These are phyloP conservation scores for Amborella trichopoda DNA, from an alignment of 164 flowering plant species.

Conservation along the genomic window DNA sequence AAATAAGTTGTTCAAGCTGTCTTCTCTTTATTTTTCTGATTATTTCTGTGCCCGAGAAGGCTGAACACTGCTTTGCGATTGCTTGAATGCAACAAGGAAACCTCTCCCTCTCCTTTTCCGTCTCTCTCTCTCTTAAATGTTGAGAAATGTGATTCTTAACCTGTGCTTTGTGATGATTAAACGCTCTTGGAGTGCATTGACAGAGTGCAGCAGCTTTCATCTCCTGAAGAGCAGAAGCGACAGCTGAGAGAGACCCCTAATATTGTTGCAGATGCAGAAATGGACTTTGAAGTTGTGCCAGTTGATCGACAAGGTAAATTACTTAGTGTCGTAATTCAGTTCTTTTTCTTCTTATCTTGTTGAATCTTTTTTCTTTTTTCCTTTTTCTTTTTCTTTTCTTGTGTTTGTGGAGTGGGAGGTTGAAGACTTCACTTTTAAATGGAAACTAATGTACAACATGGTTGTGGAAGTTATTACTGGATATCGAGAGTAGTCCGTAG, in stretches of 20 bases:
- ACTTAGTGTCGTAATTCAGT: neutral
- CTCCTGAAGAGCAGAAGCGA: slow-evolving; percentile 25
- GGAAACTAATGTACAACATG: too few species aligned
- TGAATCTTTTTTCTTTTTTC: neutral
- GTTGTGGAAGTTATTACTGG: too few species aligned
- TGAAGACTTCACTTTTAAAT: too few species aligned
- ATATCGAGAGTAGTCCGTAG: too few species aligned
- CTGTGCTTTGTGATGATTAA: slow-evolving; percentile 5
- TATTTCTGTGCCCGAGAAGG: too few species aligned
- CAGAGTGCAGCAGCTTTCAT: slow-evolving; percentile 26
- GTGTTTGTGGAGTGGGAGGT: too few species aligned
- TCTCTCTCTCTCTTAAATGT: too few species aligned
- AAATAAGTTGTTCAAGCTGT: too few species aligned
- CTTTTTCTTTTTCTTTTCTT: neutral
- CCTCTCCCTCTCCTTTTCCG: too few species aligned
- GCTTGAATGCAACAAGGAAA: neutral
- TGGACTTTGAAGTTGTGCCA: slow-evolving; percentile 12
- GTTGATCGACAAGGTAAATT: slow-evolving; percentile 4
- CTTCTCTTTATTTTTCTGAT: too few species aligned
- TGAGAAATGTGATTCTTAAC: slow-evolving; percentile 26
- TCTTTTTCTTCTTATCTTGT: neutral
- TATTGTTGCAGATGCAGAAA: slow-evolving; percentile 28
- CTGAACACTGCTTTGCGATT: too few species aligned
- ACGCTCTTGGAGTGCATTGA: slow-evolving; percentile 34
- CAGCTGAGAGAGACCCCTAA: slow-evolving; percentile 29